Evolutionary conservation across 1,284 basidiomycete species (phyloP).

Genomic region (Cystobasidium slooffiae): DNA sequence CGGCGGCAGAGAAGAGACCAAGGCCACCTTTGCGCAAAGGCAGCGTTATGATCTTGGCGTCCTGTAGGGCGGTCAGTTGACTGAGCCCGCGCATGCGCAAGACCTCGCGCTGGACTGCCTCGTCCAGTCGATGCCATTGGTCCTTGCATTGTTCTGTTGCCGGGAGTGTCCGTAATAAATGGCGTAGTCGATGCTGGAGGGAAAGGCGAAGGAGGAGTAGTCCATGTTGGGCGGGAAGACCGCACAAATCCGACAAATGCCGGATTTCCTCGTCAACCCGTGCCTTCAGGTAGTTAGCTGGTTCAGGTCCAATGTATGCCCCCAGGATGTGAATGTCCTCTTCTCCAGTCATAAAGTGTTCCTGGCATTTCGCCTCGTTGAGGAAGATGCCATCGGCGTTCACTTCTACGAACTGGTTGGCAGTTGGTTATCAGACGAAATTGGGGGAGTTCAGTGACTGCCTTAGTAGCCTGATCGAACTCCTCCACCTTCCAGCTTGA

Average conservation of each 20-base stretch:
- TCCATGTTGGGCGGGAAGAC: not conserved
- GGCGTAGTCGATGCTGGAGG: not conserved
- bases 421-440: no score
- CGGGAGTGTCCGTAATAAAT: not conserved
- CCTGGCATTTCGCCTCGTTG: not conserved
- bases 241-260: not conserved
- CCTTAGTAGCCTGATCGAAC: no score
- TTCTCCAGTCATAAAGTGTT: not conserved
- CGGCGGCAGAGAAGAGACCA: not conserved
- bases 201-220: not conserved
- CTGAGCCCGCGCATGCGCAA: not conserved
- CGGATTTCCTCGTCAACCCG: no score
- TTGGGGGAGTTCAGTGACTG: no score
- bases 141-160: not conserved
- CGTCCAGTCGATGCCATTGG: not conserved
- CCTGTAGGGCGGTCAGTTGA: not conserved
- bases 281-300: not conserved
- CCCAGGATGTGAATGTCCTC: not conserved
- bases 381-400: not conserved
- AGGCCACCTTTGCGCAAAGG: not conserved
- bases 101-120: not conserved
- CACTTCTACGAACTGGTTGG: no score
- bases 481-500: no score
- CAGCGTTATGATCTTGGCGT: not conserved
- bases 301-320: not conserved